Percentiles rank a stretch among this genome's conserved stretches.
Conservation (phyloP, 306 rosid genomes). For the Carpinus viminea region DNA sequence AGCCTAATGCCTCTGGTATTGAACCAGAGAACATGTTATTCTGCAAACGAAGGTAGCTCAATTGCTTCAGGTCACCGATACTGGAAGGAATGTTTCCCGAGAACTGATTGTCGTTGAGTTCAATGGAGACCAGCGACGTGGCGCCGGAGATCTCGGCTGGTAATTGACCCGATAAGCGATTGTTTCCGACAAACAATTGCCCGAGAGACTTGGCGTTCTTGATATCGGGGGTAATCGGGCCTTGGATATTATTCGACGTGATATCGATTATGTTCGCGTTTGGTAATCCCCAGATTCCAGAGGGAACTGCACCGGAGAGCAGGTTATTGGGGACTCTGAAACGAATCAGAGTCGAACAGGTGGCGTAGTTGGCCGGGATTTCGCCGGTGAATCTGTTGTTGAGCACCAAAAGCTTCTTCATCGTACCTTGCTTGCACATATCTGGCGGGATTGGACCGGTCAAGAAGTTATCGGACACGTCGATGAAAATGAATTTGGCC, state of each 20-base stretch:
- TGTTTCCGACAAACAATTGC: slow-evolving; percentile 39
- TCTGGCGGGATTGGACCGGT: slow-evolving; percentile 80
- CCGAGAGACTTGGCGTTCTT: slow-evolving; percentile 51
- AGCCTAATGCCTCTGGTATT: slow-evolving; percentile 64
- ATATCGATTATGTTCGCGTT: slow-evolving; percentile 58
- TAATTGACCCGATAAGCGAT: slow-evolving; percentile 60
- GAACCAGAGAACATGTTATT: slow-evolving; percentile 53
- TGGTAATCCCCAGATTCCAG: slow-evolving; percentile 81
- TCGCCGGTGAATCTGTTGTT: slow-evolving; percentile 83
- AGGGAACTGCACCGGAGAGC: slow-evolving; percentile 67
- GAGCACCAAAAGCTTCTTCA: slow-evolving; percentile 50
- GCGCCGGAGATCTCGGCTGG: slow-evolving; percentile 68
- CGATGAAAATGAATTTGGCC: slow-evolving; percentile 57
- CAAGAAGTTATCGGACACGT: slow-evolving; percentile 72
- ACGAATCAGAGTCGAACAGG: slow-evolving; percentile 50
- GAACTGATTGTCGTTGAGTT: slow-evolving; percentile 56
- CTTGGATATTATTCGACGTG: slow-evolving; percentile 55
- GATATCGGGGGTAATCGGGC: slow-evolving; percentile 55
- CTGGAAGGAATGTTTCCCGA: slow-evolving; percentile 53
- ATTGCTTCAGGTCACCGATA: slow-evolving; percentile 51
- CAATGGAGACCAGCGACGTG: slow-evolving; percentile 44
- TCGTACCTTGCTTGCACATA: slow-evolving; percentile 72
- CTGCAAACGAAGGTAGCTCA: slow-evolving; percentile 55
- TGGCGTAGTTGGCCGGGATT: slow-evolving; percentile 62
- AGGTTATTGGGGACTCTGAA: slow-evolving; percentile 72